Evolutionary conservation across 768 basidiomycete species (phyloP).

Genomic region (Infundibulicybe gibba): DNA sequence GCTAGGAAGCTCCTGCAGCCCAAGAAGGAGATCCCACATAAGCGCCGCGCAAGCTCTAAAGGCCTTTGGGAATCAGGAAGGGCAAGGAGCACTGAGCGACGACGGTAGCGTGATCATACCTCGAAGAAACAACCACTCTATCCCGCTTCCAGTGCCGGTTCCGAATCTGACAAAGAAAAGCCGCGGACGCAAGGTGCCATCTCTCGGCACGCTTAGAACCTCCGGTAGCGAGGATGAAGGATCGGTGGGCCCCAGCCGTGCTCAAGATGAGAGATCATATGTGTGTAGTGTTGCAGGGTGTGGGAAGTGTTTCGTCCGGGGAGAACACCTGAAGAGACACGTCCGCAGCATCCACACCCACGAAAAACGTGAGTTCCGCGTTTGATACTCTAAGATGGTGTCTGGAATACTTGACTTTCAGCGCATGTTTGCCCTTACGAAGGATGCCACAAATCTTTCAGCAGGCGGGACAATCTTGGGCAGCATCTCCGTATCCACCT

Average conservation of each 20-base stretch:
- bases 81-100: too few species aligned
- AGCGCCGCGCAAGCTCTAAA: too few species aligned
- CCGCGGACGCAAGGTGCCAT: constrained; percentile 64
- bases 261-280: constrained; percentile 50
- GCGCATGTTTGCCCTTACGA: constrained; percentile 59
- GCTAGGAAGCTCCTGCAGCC: too few species aligned
- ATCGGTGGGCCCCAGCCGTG: constrained; percentile 31
- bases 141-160: constrained; percentile 51
- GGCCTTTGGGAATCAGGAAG: too few species aligned
- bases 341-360: constrained; percentile 87
- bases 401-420: constrained; percentile 26
- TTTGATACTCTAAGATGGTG: constrained; percentile 3
- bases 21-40: too few species aligned
- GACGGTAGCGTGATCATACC: too few species aligned
- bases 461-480: constrained; percentile 71
- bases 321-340: constrained; percentile 89
- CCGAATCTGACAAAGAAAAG: constrained; percentile 71
- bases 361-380: constrained; percentile 74
- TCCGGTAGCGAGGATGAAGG: constrained; percentile 14
- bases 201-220: constrained; percentile 29
- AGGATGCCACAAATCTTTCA: constrained; percentile 69
- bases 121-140: constrained; percentile 9
- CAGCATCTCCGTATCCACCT: constrained; percentile 71
- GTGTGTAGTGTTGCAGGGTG: constrained; percentile 79
- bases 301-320: constrained; percentile 83